Evolutionary conservation across 2,329 filamentous ascomycete genomes (phyloP).

Genomic region (Neurospora sp.): DNA sequence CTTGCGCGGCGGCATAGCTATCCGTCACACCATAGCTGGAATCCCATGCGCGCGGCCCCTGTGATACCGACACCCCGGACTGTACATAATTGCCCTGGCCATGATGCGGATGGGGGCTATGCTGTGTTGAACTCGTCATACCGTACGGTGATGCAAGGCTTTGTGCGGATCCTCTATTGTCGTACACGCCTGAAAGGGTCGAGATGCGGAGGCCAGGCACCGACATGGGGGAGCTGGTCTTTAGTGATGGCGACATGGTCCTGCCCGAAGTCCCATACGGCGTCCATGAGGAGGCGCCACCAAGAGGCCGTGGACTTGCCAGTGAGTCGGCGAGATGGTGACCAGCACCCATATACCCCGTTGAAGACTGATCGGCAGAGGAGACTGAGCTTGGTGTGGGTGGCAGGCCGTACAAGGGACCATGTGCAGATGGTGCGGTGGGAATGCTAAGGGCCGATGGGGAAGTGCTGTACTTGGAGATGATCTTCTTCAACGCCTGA

Average conservation of each 20-base stretch:
- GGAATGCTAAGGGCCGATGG: slow-evolving; percentile 13
- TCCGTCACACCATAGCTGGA: slow-evolving; percentile 13
- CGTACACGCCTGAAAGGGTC: slow-evolving; percentile 29
- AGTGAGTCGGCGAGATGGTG: slow-evolving; percentile 38
- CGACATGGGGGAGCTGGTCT: slow-evolving; percentile 26
- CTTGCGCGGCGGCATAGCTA: slow-evolving; percentile 9
- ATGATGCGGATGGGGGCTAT: slow-evolving; percentile 10
- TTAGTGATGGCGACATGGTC: slow-evolving; percentile 34
- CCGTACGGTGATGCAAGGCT: slow-evolving; percentile 17
- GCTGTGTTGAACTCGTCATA: slow-evolving; percentile 10
- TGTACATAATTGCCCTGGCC: slow-evolving; percentile 12
- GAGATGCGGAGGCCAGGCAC: slow-evolving; percentile 25
- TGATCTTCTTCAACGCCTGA: slow-evolving; percentile 90
- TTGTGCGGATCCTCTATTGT: slow-evolving; percentile 16
- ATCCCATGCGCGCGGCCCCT: slow-evolving; percentile 17
- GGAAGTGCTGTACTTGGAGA: slow-evolving; percentile 75
- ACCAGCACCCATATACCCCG: slow-evolving; percentile 28
- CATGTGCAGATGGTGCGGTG: not conserved
- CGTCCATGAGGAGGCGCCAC: slow-evolving; percentile 38
- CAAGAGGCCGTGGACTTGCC: slow-evolving; percentile 42
- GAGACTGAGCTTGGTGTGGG: slow-evolving; percentile 32
- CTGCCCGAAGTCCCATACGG: slow-evolving; percentile 32
- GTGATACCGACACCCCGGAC: slow-evolving; percentile 10
- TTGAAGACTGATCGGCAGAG: slow-evolving; percentile 21
- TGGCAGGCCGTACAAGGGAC: slow-evolving; percentile 21